Conservation (phyloP, 192 early-diverging fungal species). For the Coemansia sp. region DNA sequence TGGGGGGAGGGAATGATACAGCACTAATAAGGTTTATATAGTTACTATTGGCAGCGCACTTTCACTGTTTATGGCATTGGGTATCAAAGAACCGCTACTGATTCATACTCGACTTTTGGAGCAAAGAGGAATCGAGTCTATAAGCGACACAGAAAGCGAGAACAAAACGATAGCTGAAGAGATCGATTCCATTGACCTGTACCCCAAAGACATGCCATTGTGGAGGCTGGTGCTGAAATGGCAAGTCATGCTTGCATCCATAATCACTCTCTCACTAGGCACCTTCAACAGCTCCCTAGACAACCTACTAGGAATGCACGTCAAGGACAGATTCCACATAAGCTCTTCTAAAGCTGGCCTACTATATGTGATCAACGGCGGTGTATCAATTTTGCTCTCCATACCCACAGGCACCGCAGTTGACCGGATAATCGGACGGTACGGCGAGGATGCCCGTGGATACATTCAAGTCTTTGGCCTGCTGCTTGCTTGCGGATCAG, state of each 20-base stretch:
- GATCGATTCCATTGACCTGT: background rate
- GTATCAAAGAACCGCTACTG: constrained; percentile 33
- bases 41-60: constrained; percentile 22
- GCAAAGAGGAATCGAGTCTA: background rate
- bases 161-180: constrained; percentile 3
- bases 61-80: constrained; percentile 18
- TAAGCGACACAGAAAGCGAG: background rate
- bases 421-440: constrained; percentile 25
- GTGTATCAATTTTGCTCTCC: constrained; percentile 27
- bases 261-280: constrained; percentile 27
- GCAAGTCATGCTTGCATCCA: constrained; percentile 41
- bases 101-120: constrained; percentile 21
- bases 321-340: constrained; percentile 31
- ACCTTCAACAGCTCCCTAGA: constrained; percentile 36
- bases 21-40: background rate
- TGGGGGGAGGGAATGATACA: background rate
- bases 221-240: constrained; percentile 43
- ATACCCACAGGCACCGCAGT: constrained; percentile 25
- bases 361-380: constrained; percentile 37
- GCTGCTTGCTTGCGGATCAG: constrained; percentile 18
- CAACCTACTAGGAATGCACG: constrained; percentile 26
- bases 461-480: constrained; percentile 29
- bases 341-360: constrained; percentile 33
- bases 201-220: constrained; percentile 18
- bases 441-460: constrained; percentile 27